These are phyloP conservation scores for Physcomitrium patens DNA, from an alignment of 225 moss, liverwort and hornwort species.

Conservation along the genomic window DNA sequence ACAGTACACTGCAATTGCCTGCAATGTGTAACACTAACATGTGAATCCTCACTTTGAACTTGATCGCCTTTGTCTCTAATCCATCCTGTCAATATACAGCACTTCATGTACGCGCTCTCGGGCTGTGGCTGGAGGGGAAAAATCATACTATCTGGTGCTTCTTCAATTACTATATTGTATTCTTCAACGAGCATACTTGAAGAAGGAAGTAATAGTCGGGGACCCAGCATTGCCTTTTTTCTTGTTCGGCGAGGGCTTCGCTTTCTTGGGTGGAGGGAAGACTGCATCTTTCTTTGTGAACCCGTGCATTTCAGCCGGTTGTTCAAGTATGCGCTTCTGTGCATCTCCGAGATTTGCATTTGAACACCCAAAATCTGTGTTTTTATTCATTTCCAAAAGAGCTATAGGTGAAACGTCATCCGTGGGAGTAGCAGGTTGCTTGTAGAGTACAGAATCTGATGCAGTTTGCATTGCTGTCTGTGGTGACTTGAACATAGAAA, in stretches of 20 bases:
- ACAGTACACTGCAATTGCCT: no score
- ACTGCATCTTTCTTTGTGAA: slow-evolving; percentile 23
- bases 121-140: no score
- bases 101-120: no score
- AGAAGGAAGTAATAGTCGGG: slow-evolving; percentile 59
- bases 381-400: slow-evolving; percentile 31
- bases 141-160: background rate
- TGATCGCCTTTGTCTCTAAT: no score
- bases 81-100: no score
- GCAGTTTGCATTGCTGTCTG: slow-evolving; percentile 26
- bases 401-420: slow-evolving; percentile 18
- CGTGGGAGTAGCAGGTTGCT: slow-evolving; percentile 18
- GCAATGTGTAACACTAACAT: no score
- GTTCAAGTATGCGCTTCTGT: slow-evolving; percentile 34
- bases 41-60: no score
- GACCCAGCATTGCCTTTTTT: slow-evolving; percentile 28
- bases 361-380: slow-evolving; percentile 24
- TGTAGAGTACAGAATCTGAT: slow-evolving; percentile 1
- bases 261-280: slow-evolving; percentile 43
- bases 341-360: slow-evolving; percentile 32
- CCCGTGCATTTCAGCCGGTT: slow-evolving; percentile 2
- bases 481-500: slow-evolving; percentile 55
- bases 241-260: slow-evolving; percentile 43
- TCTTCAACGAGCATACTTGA: slow-evolving; percentile 24
- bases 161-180: slow-evolving; percentile 22